A percentile compares a stretch with the other conserved stretches of the same genome.
Conservation (phyloP, 2,329 filamentous ascomycete genomes). For the Penicillium sp. region DNA sequence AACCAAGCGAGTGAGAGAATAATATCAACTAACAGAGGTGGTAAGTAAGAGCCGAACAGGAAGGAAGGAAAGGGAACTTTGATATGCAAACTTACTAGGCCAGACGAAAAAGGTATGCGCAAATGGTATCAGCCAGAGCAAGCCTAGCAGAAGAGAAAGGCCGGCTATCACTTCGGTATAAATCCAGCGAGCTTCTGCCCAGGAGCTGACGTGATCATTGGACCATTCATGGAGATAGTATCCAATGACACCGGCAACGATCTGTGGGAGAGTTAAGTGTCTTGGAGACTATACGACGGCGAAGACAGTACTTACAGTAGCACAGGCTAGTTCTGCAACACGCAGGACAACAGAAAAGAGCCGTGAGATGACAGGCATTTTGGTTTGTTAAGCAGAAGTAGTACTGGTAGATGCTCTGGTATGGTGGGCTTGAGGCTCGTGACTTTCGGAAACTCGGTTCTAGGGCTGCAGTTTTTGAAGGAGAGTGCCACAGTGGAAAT, state of each 20-base stretch:
- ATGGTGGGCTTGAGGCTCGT: neutral
- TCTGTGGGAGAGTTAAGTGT: slow-evolving; percentile 25
- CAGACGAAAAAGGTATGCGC: slow-evolving; percentile 64
- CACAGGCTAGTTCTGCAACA: slow-evolving; percentile 63
- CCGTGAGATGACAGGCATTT: slow-evolving; percentile 52
- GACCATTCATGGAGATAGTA: slow-evolving; percentile 56
- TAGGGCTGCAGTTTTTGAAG: neutral
- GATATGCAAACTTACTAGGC: slow-evolving; percentile 42
- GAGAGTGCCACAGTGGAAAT: neutral
- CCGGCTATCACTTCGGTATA: slow-evolving; percentile 70
- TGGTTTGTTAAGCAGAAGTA: neutral
- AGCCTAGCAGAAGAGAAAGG: slow-evolving; percentile 62
- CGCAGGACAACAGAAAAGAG: slow-evolving; percentile 57
- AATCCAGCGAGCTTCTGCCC: slow-evolving; percentile 64
- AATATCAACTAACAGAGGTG: slow-evolving; percentile 52
- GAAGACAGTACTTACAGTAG: slow-evolving; percentile 50
- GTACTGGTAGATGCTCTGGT: neutral
- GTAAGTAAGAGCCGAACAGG: neutral
- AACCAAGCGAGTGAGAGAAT: slow-evolving; percentile 69
- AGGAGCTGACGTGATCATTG: slow-evolving; percentile 42
- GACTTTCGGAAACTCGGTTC: neutral
- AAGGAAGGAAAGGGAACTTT: slow-evolving; percentile 8
- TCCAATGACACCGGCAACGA: slow-evolving; percentile 65
- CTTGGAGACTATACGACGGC: slow-evolving; percentile 14
- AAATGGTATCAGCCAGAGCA: slow-evolving; percentile 72